Base-by-base conservation (phyloP, 352 stramenopile genomes). In the Aphanomyces cochlioides region DNA sequence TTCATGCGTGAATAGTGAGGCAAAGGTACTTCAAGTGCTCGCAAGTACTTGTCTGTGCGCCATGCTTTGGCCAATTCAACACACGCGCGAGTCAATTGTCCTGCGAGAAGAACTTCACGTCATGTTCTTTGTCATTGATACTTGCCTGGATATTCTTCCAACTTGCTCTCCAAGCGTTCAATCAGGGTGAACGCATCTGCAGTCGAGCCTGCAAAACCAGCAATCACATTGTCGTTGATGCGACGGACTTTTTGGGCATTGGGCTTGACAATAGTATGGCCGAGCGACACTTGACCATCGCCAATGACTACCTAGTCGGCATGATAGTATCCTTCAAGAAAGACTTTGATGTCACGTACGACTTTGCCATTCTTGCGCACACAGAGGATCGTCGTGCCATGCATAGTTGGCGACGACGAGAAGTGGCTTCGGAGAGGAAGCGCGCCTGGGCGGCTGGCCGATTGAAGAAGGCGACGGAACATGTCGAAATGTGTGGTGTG, bases 41-140 rank as follows among this genome's bases (percentile, higher is more conserved):
- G 85, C 66, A 99, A 79, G 77, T 99, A 99, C 81, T 99, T 99
- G 80, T 99, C 96, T 69, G 96, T 99, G 73, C 97, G 85, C 97
- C 97, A 99, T 43, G 88, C 95, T 80, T 99, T 99, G 54, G 97
- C 97, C n/a, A 99, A 81, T 76, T 99, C 96, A 21, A 99, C 97
- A 79, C 96, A 99, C 15, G 91, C 92, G 69, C 97, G 88, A 38
- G 91, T 95, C 43, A 99, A 81, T 76, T 99, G 97, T 15, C 59
- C 50, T 69, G 60, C 4, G n/a, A 5, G 5, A 13, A 12, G 47
- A 7, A 21, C 47, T 19, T 41, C 7, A 28, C 7, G 21, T 38
- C 7, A 17, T 66, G 58, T 43, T 37, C 2, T 40, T 50, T 15
- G 7, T 48, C 3, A 10, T 53, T 37, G n/a, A 37, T 5, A 28